phyloP scores from a whole-genome alignment of 306 rosid species.

The Rosa chinensis region DNA sequence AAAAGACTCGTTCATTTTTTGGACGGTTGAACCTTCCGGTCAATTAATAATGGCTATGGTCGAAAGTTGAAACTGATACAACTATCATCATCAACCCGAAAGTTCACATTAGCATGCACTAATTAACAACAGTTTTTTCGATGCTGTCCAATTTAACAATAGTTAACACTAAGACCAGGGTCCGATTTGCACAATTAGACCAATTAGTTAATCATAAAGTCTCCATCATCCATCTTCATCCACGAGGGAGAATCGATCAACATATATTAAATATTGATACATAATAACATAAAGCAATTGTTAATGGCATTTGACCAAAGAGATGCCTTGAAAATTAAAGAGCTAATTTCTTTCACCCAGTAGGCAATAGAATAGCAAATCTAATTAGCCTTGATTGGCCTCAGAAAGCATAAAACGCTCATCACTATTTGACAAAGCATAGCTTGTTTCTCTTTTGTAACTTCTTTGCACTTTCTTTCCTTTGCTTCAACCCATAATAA shows the following conservation, averaged over 20 bases:
- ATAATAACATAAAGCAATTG: constrained; percentile 2
- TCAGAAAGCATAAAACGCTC: background rate
- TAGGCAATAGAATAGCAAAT: constrained; percentile 17
- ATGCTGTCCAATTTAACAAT: background rate
- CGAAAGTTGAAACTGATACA: background rate
- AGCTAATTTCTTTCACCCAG: constrained; percentile 3
- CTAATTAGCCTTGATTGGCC: background rate
- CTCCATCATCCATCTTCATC: background rate
- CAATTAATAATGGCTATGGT: constrained; percentile 3
- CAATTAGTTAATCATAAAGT: constrained; percentile 15
- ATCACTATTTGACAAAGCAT: background rate
- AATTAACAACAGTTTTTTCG: background rate
- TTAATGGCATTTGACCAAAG: background rate
- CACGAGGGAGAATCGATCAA: constrained; percentile 19
- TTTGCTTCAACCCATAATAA: constrained; percentile 22
- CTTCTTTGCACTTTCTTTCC: constrained; percentile 30
- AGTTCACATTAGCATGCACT: background rate
- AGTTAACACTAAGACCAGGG: background rate
- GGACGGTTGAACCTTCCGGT: background rate
- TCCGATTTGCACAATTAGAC: background rate
- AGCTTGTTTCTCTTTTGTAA: background rate
- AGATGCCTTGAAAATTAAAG: background rate
- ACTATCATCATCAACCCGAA: constrained; percentile 1
- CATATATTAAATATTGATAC: constrained; percentile 7
- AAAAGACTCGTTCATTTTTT: background rate